Conservation (phyloP, 352 stramenopile species). For the Globisporangium cystogenes region DNA sequence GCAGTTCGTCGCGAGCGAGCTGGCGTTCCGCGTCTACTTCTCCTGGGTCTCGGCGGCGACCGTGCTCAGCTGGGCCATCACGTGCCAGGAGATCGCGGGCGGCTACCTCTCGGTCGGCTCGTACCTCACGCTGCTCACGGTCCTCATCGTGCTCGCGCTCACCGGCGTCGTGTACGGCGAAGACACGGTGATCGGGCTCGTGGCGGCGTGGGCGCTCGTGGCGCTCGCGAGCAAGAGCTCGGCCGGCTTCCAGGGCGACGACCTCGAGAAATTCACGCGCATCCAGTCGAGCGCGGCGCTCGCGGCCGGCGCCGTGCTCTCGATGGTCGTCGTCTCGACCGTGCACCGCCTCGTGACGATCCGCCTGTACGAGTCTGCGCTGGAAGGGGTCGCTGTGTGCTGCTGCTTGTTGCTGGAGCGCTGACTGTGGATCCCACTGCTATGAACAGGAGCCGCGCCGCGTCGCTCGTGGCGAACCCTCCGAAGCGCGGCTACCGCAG, state of each 20-base stretch:
- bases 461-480: constrained; percentile 11
- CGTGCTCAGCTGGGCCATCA: constrained; percentile 51
- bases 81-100: constrained; percentile 28
- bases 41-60: constrained; percentile 50
- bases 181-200: constrained; percentile 49
- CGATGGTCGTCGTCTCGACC: constrained; percentile 24
- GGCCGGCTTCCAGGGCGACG: constrained; percentile 12
- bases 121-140: constrained; percentile 40
- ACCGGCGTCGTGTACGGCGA: constrained; percentile 38
- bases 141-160: constrained; percentile 35
- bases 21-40: constrained; percentile 62
- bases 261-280: constrained; percentile 24
- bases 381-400: not conserved
- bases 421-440: not conserved
- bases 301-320: constrained; percentile 22
- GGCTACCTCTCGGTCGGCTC: constrained; percentile 30
- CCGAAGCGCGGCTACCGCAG: constrained; percentile 14
- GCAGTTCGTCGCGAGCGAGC: constrained; percentile 53
- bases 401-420: not conserved
- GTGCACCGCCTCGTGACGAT: constrained; percentile 19
- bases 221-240: constrained; percentile 39
- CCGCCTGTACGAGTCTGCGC: constrained; percentile 6
- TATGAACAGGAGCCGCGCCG: constrained; percentile 9
- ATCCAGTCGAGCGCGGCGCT: constrained; percentile 38
- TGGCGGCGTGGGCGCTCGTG: constrained; percentile 43